Conservation (phyloP, 305 asterid genomes). For the Fraxinus floribunda region DNA sequence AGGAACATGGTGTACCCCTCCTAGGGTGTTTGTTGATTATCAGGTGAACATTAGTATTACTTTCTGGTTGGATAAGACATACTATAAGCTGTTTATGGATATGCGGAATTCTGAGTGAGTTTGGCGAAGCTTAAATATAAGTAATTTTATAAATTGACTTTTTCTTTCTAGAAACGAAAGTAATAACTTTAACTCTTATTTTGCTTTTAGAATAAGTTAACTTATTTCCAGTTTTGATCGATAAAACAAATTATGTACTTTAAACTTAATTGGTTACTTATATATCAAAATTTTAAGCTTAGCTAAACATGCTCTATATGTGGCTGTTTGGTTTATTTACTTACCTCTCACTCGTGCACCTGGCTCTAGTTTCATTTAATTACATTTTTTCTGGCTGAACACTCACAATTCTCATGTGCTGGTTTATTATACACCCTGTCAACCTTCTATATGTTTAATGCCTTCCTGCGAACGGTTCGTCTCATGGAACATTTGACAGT, state of each 20-base stretch:
- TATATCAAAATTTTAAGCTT: background rate
- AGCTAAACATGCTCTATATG: background rate
- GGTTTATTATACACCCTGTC: background rate
- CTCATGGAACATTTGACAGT: background rate
- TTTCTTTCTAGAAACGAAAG: background rate
- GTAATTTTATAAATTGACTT: background rate
- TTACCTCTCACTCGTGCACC: slow-evolving; percentile 3
- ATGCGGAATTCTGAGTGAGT: background rate
- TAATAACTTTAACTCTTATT: background rate
- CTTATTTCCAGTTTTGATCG: background rate
- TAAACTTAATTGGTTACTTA: background rate
- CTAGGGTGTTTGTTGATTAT: slow-evolving; percentile 91
- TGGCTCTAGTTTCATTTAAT: background rate
- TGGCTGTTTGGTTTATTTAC: background rate
- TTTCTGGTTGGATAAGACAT: background rate
- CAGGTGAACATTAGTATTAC: slow-evolving; percentile 51
- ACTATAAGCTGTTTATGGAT: background rate
- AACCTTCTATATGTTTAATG: background rate
- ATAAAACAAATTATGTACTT: background rate
- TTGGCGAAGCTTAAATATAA: background rate
- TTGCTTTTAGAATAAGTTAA: background rate
- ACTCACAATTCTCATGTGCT: background rate
- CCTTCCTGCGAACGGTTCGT: background rate
- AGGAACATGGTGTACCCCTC: slow-evolving; percentile 99
- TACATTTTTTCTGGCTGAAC: background rate